phyloP scores from a whole-genome alignment of 2,329 filamentous ascomycete genomes.

The Tolypocladium guangdongense region DNA sequence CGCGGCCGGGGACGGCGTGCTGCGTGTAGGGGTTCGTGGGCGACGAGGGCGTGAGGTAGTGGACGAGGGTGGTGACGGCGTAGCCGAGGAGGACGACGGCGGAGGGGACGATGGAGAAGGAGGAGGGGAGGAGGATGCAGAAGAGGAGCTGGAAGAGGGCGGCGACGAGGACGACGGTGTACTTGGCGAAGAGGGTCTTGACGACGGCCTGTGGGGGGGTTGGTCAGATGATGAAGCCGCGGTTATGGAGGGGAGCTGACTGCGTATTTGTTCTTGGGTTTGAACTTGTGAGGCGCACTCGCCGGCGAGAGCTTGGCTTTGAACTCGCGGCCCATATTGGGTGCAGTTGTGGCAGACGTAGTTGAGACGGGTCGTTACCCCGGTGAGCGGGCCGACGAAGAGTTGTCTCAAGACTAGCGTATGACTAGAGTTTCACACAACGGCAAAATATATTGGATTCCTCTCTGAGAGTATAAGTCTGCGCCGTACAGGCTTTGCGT shows the following conservation, averaged over 20 bases:
- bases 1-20: constrained; percentile 19
- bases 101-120: constrained; percentile 23
- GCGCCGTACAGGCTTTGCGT: background rate
- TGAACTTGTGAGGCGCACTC: constrained; percentile 6
- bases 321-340: constrained; percentile 8
- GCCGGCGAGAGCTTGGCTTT: constrained; percentile 13
- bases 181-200: constrained; percentile 23
- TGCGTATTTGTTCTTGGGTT: background rate
- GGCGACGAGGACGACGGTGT: constrained; percentile 20
- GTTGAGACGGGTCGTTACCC: too few relatives aligned
- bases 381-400: too few relatives aligned
- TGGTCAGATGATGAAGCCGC: background rate
- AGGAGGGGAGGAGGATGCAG: constrained; percentile 19
- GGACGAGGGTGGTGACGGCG: constrained; percentile 16
- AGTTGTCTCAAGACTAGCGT: too few relatives aligned
- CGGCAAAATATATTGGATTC: too few relatives aligned
- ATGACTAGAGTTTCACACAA: too few relatives aligned
- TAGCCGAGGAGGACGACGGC: constrained; percentile 18
- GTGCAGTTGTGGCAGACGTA: background rate
- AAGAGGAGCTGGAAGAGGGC: constrained; percentile 23
- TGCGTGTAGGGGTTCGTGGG: constrained; percentile 6
- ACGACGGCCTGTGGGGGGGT: constrained; percentile 4
- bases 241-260: background rate
- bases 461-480: too few relatives aligned
- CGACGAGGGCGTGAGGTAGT: constrained; percentile 7